A percentile compares a stretch with the other conserved stretches of the same genome.
These are phyloP conservation scores for Trichocomaceae sp. DNA, from an alignment of 2,329 filamentous ascomycete species.

Conservation along the genomic window DNA sequence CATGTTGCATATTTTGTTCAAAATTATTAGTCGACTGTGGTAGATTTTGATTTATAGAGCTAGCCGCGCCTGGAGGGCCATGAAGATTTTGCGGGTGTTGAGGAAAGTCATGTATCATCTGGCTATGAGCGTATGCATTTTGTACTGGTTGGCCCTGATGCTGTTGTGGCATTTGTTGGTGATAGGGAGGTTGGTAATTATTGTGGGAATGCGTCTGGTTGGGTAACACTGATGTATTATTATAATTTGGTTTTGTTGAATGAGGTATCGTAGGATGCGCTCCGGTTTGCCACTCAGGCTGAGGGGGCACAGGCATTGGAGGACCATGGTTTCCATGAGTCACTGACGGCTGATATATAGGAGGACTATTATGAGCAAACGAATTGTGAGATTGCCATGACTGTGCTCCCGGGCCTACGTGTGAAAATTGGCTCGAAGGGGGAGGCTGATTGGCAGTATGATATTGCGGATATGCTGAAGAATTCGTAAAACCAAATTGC, in stretches of 20 bases:
- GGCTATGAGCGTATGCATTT: constrained; percentile 3
- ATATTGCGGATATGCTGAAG: constrained; percentile 7
- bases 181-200: neutral
- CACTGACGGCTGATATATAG: constrained; percentile 2
- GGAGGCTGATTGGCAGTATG: constrained; percentile 5
- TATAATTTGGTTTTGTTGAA: constrained; percentile 10
- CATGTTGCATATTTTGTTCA: neutral
- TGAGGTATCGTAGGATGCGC: constrained; percentile 11
- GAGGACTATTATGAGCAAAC: neutral
- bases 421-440: constrained; percentile 3
- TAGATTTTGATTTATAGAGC: neutral
- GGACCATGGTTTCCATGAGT: neutral
- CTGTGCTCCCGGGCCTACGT: neutral
- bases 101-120: neutral
- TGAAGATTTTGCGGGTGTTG: constrained; percentile 1
- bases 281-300: constrained; percentile 11
- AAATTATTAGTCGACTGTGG: neutral
- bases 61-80: neutral
- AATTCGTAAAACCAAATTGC: neutral
- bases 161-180: constrained; percentile 6
- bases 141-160: neutral
- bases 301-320: neutral
- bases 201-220: neutral
- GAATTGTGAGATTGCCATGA: constrained; percentile 4
- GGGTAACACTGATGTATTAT: neutral